These are phyloP conservation scores for Cladosporium colombiae DNA, from an alignment of 2,329 filamentous ascomycete genomes.

Conservation along the genomic window DNA sequence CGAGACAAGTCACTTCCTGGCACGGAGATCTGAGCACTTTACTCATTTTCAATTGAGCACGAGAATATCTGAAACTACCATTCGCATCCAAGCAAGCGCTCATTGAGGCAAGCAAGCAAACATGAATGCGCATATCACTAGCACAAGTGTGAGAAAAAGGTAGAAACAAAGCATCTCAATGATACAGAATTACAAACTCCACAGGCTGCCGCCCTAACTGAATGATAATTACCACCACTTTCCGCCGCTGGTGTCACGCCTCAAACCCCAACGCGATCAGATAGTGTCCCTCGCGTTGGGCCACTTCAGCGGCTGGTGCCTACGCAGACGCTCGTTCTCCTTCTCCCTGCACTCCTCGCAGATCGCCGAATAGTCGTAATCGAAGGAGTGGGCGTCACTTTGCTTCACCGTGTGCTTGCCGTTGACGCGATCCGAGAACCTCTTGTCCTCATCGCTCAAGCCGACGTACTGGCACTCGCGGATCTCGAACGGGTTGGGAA, in stretches of 20 bases:
- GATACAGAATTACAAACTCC: background rate
- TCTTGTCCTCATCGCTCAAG: background rate
- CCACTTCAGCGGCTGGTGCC: slow-evolving; percentile 1
- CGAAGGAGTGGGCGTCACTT: background rate
- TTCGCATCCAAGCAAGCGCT: no score
- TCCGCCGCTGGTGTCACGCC: background rate
- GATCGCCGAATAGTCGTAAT: slow-evolving; percentile 1
- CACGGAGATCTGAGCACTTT: no score
- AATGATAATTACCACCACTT: background rate
- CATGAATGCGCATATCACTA: background rate
- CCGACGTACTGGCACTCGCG: background rate
- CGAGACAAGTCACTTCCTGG: no score
- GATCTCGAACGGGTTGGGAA: background rate
- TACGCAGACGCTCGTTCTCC: background rate
- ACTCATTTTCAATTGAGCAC: no score
- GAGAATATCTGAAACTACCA: no score
- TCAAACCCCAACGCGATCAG: background rate
- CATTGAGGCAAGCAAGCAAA: background rate
- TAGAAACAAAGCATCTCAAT: background rate
- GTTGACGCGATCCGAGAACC: slow-evolving; percentile 4
- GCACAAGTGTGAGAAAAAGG: background rate
- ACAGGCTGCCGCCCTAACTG: background rate
- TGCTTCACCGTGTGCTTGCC: background rate
- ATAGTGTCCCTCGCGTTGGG: slow-evolving; percentile 12
- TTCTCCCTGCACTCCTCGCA: slow-evolving; percentile 12